Evolutionary conservation across 2,329 filamentous ascomycete species (phyloP).

Genomic region (Zalaria obscura): DNA sequence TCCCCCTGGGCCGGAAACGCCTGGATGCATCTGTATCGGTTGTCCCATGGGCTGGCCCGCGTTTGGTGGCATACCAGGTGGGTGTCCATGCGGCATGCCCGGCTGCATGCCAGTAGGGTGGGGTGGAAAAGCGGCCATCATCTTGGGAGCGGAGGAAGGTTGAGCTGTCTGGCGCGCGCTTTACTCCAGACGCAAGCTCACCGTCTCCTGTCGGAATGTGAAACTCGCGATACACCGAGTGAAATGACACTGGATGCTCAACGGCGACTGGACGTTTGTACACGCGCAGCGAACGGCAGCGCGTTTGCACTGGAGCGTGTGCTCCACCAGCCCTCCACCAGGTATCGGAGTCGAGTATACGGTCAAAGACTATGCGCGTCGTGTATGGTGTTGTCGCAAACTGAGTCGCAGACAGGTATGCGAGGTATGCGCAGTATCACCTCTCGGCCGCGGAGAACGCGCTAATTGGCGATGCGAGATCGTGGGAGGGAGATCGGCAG

Average conservation of each 20-base stretch:
- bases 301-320: too few species aligned
- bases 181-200: background rate
- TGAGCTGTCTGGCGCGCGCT: slow-evolving; percentile 3
- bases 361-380: too few species aligned
- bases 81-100: slow-evolving; percentile 50
- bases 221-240: background rate
- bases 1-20: slow-evolving; percentile 55
- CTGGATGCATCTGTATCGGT: slow-evolving; percentile 60
- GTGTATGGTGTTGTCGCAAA: too few species aligned
- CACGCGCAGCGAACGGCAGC: too few species aligned
- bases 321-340: too few species aligned
- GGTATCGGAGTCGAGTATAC: too few species aligned
- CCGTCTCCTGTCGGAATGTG: background rate
- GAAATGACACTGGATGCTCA: background rate
- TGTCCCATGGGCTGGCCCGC: slow-evolving; percentile 56
- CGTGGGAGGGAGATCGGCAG: background rate
- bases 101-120: slow-evolving; percentile 59
- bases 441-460: too few species aligned
- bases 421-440: too few species aligned
- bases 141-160: slow-evolving; percentile 27
- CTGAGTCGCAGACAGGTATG: too few species aligned
- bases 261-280: too few species aligned
- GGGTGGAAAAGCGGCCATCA: slow-evolving; percentile 61
- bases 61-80: slow-evolving; percentile 48
- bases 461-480: too few species aligned